These are phyloP conservation scores for Nicotiana tabacum DNA, from an alignment of 257 asterid genomes.

Conservation along the genomic window DNA sequence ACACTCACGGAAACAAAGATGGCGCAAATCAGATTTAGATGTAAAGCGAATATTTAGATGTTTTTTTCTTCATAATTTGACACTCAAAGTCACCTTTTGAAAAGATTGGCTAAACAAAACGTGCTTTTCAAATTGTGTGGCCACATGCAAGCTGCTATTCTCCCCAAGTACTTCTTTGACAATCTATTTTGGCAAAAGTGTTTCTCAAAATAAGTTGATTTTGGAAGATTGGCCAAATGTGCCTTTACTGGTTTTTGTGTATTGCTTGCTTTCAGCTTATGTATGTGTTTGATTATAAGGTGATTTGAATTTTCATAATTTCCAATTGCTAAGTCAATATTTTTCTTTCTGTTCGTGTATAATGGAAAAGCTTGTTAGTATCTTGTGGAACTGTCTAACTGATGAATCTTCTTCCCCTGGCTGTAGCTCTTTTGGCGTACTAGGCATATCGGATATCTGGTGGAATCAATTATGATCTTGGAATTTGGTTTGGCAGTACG, in stretches of 20 bases:
- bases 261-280: not conserved
- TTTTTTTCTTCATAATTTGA: not conserved
- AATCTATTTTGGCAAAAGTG: not conserved
- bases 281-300: not conserved
- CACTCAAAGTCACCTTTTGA: not conserved
- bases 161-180: not conserved
- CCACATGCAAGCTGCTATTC: not conserved
- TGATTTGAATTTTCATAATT: not conserved
- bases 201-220: not conserved
- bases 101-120: not conserved
- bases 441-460: conserved; percentile 78
- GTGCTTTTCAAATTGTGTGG: not conserved
- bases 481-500: conserved; percentile 90
- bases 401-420: conserved; percentile 14
- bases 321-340: not conserved
- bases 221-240: not conserved
- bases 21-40: too few species aligned
- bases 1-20: too few species aligned
- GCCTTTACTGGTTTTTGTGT: not conserved
- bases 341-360: not conserved
- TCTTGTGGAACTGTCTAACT: conserved; percentile 8
- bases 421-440: conserved; percentile 93
- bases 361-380: not conserved
- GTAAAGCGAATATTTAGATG: not conserved
- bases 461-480: conserved; percentile 80